A percentile compares a stretch with the other conserved stretches of the same genome.
Evolutionary conservation across 2,329 filamentous ascomycete genomes (phyloP).

Genomic region (Epichloe glyceriae): DNA sequence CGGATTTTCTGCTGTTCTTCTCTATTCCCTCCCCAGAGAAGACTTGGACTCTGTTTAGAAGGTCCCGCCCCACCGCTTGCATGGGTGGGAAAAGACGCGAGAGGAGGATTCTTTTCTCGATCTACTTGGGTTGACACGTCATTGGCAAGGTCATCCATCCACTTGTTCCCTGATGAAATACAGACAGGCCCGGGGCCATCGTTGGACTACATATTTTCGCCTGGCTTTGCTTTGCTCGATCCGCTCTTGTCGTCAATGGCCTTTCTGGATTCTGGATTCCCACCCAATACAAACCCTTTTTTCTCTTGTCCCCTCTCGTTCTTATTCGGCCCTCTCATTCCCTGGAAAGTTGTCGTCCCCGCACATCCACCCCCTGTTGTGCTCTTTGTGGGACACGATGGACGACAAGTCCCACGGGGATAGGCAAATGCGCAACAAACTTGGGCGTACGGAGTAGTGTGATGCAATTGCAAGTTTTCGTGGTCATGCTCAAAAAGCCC

Average conservation of each 20-base stretch:
- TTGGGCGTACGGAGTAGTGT: not conserved
- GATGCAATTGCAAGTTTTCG: not conserved
- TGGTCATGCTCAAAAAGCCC: not conserved
- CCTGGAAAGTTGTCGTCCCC: not conserved
- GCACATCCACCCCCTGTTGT: not conserved
- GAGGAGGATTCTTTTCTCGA: slow-evolving; percentile 11
- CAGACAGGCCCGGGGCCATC: not conserved
- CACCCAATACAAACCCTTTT: too few relatives aligned
- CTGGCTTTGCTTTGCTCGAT: too few relatives aligned
- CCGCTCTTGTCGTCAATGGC: too few relatives aligned
- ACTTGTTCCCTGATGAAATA: slow-evolving; percentile 6
- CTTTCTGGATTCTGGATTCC: too few relatives aligned
- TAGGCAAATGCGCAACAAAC: not conserved
- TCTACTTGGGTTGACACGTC: slow-evolving; percentile 13
- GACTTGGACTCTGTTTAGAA: not conserved
- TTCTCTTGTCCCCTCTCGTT: not conserved
- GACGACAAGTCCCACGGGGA: not conserved
- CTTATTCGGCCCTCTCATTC: not conserved
- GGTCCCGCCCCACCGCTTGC: not conserved
- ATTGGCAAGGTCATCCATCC: not conserved
- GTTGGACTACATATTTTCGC: not conserved
- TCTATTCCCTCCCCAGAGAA: not conserved
- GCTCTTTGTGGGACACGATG: not conserved
- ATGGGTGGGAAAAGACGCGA: slow-evolving; percentile 6
- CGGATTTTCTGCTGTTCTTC: not conserved